Percentiles rank a stretch among this genome's conserved stretches.
Evolutionary conservation across 345 rosid genomes (phyloP).

Genomic region (Luvunga scandens): DNA sequence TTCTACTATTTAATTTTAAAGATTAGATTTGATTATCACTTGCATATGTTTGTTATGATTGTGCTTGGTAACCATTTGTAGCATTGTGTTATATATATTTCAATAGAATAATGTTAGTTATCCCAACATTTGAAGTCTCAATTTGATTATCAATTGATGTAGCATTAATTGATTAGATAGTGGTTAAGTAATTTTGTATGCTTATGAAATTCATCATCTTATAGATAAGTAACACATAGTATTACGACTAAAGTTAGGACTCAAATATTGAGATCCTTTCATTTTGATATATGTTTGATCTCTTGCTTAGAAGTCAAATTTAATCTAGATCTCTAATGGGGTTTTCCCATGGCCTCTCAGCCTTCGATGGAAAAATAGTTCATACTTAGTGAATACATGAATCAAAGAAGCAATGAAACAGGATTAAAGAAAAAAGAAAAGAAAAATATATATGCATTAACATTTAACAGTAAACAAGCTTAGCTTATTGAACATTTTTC

Average conservation of each 20-base stretch:
- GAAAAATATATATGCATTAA: neutral
- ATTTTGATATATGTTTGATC: too few relatives aligned
- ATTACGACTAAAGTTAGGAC: too few relatives aligned
- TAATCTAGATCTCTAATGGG: neutral
- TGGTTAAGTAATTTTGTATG: too few relatives aligned
- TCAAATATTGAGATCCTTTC: too few relatives aligned
- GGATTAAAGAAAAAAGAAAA: neutral
- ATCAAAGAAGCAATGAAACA: neutral
- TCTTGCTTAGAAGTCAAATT: neutral
- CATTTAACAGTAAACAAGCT: neutral
- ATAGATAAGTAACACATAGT: too few relatives aligned
- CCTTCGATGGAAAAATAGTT: neutral
- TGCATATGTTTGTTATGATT: neutral
- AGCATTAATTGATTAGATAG: too few relatives aligned
- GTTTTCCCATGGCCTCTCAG: neutral
- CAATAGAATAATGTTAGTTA: too few relatives aligned
- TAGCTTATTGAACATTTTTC: neutral
- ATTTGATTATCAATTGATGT: too few relatives aligned
- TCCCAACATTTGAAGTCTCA: too few relatives aligned
- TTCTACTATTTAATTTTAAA: neutral
- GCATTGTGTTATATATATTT: neutral
- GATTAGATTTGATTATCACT: neutral
- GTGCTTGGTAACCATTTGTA: constrained; percentile 9
- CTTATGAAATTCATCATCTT: too few relatives aligned
- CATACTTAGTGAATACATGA: neutral